A percentile compares a stretch with the other conserved stretches of the same genome.
Evolutionary conservation across 164 flowering plant species (phyloP).

Genomic region (Annona squamosa): DNA sequence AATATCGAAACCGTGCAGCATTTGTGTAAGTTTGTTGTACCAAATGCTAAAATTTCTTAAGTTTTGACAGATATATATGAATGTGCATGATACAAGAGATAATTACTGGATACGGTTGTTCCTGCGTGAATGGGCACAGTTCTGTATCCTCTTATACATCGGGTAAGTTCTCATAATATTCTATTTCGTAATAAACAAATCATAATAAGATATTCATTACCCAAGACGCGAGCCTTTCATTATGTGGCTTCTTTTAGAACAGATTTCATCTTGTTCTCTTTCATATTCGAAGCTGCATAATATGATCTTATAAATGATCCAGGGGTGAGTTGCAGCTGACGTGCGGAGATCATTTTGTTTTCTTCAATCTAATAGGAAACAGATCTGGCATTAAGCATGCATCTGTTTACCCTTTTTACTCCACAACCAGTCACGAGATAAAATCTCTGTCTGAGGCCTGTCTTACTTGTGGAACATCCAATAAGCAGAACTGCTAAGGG

Average conservation of each 20-base stretch:
- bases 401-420: neutral
- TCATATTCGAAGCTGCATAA: neutral
- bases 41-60: neutral
- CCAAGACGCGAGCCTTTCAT: neutral
- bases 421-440: neutral
- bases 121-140: conserved; percentile 75
- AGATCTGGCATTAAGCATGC: neutral
- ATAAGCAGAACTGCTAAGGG: neutral
- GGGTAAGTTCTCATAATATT: conserved; percentile 46
- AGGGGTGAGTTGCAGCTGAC: neutral
- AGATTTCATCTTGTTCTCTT: neutral
- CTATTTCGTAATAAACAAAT: neutral
- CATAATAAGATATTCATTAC: neutral
- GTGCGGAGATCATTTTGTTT: neutral
- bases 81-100: conserved; percentile 47
- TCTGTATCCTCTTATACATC: conserved; percentile 71
- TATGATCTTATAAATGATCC: neutral
- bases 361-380: neutral
- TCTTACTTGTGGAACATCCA: neutral
- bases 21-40: neutral
- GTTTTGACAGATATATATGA: conserved; percentile 55
- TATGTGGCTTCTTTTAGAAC: neutral
- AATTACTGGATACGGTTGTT: conserved; percentile 76
- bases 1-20: neutral
- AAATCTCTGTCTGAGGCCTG: neutral